Base-by-base conservation (phyloP, 1,284 basidiomycete genomes). In the Trichosporon coremiiforme region DNA sequence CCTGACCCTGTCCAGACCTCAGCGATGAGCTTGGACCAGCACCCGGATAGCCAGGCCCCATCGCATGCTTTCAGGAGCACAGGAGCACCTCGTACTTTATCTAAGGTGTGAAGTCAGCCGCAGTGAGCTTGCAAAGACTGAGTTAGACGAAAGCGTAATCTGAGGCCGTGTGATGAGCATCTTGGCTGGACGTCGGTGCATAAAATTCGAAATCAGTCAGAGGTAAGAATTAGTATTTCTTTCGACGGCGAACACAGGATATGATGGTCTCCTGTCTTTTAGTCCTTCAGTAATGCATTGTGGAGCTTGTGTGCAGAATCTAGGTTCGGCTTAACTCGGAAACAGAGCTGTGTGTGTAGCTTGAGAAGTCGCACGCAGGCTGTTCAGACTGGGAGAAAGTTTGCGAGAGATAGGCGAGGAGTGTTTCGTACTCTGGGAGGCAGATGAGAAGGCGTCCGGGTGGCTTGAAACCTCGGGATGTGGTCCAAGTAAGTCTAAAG, bases 401-500 rank as follows among this genome's bases (percentile, higher is more conserved):
- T 53, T 6, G 17, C 2, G 8, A 9, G 8, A 5, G n/a, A 53
- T 20, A 22, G 47, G 47, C 47, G 47, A 53, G 20, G 20, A 22
- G 20, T 22, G 47, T 22, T 22, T 53, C 47, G 47, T 10, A 53
- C 10, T 53, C 47, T 53, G n/a, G 20, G 47, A 35, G 2, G 35
- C 57, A 33, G 31, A 31, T 33, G 25, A n/a, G 57, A 17, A 22
- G 57, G 57, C 57, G 57, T 60, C 57, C 57, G 57, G 57, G 12
- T 35, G 57, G 57, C 57, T 60, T 60, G 55, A 60, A 33, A n/a
- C 25, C 31, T 60, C 29, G 57, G 57, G 35, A 60, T 60, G 57
- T 25, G 31, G 15, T 2, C 29, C 25, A 10, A 33, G 57, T 35
- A 31, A 33, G 57, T 12, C 31, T 22, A 60, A n/a, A 33, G 57